Conservation (phyloP, 805 yeast species). For the Cyberlindnera samutprakarnensis region DNA sequence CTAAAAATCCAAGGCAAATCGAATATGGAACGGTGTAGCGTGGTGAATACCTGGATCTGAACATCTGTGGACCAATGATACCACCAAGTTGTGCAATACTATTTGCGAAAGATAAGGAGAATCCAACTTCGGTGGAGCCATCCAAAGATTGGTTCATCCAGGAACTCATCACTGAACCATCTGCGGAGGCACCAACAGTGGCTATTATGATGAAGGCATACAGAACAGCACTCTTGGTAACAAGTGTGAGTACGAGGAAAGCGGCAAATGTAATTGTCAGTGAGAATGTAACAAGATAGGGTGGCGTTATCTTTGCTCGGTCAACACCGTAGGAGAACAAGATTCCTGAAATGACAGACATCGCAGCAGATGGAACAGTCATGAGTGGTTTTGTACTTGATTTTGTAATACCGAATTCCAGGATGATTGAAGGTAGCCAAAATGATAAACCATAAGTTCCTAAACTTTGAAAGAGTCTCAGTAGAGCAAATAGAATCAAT, state of each 20-base stretch:
- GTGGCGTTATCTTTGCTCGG: slow-evolving; percentile 4
- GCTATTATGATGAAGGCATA: slow-evolving; percentile 9
- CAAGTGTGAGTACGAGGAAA: slow-evolving; percentile 2
- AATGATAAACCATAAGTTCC: slow-evolving; percentile 10
- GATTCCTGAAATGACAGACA: slow-evolving; percentile 7
- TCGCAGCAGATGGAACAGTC: slow-evolving; percentile 7
- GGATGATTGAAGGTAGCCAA: slow-evolving; percentile 10
- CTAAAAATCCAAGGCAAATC: slow-evolving; percentile 9
- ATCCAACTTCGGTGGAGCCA: slow-evolving; percentile 8
- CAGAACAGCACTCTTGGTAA: slow-evolving; percentile 2
- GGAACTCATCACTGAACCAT: slow-evolving; percentile 6
- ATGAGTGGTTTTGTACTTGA: slow-evolving; percentile 26
- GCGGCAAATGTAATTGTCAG: neutral
- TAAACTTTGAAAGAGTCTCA: slow-evolving; percentile 4
- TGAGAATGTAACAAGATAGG: neutral
- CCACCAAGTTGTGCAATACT: slow-evolving; percentile 8
- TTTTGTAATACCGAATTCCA: slow-evolving; percentile 6
- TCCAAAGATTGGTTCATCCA: slow-evolving; percentile 6
- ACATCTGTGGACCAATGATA: slow-evolving; percentile 12
- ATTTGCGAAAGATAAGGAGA: slow-evolving; percentile 6
- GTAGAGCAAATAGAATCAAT: slow-evolving; percentile 1
- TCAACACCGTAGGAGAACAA: slow-evolving; percentile 6
- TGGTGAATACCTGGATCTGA: slow-evolving; percentile 2
- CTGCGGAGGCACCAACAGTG: slow-evolving; percentile 6
- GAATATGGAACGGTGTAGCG: slow-evolving; percentile 7